Evolutionary conservation across 768 basidiomycete genomes (phyloP).

Genomic region (Candolleomyces aberdarensis): DNA sequence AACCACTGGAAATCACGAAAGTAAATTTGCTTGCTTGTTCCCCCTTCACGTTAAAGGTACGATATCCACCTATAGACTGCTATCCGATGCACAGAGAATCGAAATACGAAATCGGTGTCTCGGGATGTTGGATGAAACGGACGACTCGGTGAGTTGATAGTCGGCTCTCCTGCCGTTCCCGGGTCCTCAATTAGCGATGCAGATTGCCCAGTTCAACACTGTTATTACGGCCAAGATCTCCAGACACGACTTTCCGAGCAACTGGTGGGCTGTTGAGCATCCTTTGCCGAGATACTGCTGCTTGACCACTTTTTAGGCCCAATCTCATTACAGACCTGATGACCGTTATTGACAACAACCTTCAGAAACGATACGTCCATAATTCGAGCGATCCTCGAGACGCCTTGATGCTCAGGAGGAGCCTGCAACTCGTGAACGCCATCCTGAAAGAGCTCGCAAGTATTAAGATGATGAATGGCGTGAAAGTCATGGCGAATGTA

Average conservation of each 20-base stretch:
- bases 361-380: constrained; percentile 47
- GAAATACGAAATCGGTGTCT: constrained; percentile 66
- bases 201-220: constrained; percentile 82
- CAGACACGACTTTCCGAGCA: constrained; percentile 68
- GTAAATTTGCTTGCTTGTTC: constrained; percentile 34
- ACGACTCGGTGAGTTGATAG: constrained; percentile 59
- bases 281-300: not conserved
- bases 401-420: constrained; percentile 52
- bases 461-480: constrained; percentile 67
- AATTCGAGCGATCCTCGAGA: constrained; percentile 39
- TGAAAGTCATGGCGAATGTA: constrained; percentile 66
- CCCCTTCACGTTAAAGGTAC: not conserved
- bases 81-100: constrained; percentile 63
- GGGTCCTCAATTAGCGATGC: constrained; percentile 5
- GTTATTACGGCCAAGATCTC: constrained; percentile 74
- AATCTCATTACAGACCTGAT: constrained; percentile 55
- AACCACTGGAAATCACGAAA: constrained; percentile 77
- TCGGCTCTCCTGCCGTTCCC: not conserved
- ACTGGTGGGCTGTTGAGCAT: constrained; percentile 49
- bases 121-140: constrained; percentile 69
- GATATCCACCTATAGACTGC: constrained; percentile 43
- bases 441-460: constrained; percentile 68
- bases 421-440: constrained; percentile 60
- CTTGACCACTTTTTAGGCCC: constrained; percentile 42
- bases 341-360: constrained; percentile 47